Percentiles rank a stretch among this genome's conserved stretches.
These are phyloP conservation scores for Cladosporium sp. DNA, from an alignment of 2,329 filamentous ascomycete genomes.

Conservation along the genomic window DNA sequence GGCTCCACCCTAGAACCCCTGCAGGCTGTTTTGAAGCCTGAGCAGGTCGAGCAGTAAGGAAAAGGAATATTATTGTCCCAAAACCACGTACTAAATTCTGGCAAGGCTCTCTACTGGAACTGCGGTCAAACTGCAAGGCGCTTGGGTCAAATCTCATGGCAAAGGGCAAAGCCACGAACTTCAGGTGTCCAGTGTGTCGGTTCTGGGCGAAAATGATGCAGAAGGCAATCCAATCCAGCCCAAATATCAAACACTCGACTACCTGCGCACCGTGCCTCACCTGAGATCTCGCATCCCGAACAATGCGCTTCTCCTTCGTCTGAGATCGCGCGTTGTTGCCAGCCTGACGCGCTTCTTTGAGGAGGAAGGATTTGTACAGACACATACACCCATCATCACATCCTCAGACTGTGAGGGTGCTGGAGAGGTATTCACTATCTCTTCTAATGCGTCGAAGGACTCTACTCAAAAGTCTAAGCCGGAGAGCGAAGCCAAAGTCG, in stretches of 20 bases:
- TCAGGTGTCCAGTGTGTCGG: constrained; percentile 62
- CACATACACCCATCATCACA: constrained; percentile 89
- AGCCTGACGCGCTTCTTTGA: constrained; percentile 73
- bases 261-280: constrained; percentile 82
- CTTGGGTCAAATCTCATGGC: constrained; percentile 67
- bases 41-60: constrained; percentile 66
- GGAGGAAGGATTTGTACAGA: constrained; percentile 67
- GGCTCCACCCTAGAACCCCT: constrained; percentile 75
- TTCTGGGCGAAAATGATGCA: constrained; percentile 75
- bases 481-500: constrained; percentile 30
- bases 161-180: constrained; percentile 75
- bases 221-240: constrained; percentile 94
- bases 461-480: constrained; percentile 26
- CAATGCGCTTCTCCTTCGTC: constrained; percentile 73
- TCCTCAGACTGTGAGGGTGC: constrained; percentile 97
- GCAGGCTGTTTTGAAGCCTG: constrained; percentile 73
- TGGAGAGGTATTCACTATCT: constrained; percentile 82
- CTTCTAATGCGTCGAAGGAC: constrained; percentile 21
- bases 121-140: constrained; percentile 71
- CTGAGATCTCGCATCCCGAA: constrained; percentile 76
- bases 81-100: neutral
- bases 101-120: constrained; percentile 73
- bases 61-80: constrained; percentile 30
- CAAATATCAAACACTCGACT: constrained; percentile 89
- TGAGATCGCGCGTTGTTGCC: constrained; percentile 76